Evolutionary conservation across 352 stramenopile species (phyloP).

Genomic region (Globisporangium lucens): DNA sequence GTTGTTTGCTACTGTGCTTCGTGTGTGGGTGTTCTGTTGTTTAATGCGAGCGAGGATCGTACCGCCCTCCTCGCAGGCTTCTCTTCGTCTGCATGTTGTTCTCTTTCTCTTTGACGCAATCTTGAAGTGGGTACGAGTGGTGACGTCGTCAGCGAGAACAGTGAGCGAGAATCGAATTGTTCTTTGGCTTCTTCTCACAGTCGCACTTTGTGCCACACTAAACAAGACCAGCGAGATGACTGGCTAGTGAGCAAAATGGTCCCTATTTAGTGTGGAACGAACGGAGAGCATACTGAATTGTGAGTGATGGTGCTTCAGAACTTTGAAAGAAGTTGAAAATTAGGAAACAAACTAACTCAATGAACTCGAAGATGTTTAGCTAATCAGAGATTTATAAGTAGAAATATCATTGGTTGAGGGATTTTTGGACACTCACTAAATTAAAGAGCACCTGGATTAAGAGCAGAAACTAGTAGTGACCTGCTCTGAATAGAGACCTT

Average conservation of each 20-base stretch:
- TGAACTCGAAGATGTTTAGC: too few species aligned
- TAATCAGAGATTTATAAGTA: too few species aligned
- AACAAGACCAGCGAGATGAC: background rate
- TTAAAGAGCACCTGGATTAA: too few species aligned
- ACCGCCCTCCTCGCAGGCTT: background rate
- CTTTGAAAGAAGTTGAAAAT: too few species aligned
- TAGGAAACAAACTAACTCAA: too few species aligned
- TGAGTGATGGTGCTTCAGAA: conserved; percentile 7
- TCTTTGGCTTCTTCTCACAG: background rate
- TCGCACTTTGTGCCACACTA: background rate
- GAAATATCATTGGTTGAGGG: too few species aligned
- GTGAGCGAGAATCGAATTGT: conserved; percentile 2
- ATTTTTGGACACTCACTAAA: too few species aligned
- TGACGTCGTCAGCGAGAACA: background rate
- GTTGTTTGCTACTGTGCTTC: background rate
- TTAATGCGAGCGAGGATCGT: background rate
- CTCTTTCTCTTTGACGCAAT: conserved; percentile 10
- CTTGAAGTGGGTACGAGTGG: conserved; percentile 5
- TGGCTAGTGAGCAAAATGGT: background rate
- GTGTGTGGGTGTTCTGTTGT: background rate
- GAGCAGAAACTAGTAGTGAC: too few species aligned
- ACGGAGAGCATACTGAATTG: background rate
- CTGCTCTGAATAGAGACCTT: too few species aligned
- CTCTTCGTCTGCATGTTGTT: conserved; percentile 6
- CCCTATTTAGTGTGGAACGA: background rate